Evolutionary conservation across 345 rosid genomes (phyloP).

Genomic region (Dipteronia dyeriana): DNA sequence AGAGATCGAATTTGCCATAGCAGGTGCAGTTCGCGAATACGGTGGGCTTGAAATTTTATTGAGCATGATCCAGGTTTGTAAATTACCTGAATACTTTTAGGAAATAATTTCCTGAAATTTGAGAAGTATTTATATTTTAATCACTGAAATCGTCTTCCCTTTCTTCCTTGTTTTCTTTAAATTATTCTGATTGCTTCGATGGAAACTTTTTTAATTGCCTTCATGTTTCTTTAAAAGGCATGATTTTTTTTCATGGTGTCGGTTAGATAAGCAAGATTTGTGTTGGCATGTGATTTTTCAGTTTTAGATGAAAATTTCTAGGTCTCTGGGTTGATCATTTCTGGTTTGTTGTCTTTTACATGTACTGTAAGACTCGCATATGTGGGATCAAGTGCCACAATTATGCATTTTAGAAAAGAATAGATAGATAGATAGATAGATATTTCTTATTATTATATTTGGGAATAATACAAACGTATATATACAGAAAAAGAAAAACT

Average conservation of each 20-base stretch:
- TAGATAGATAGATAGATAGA: too few relatives aligned
- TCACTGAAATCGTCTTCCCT: background rate
- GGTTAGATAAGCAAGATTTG: background rate
- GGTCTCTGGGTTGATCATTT: background rate
- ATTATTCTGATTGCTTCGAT: background rate
- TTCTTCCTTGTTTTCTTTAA: background rate
- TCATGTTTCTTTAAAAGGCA: background rate
- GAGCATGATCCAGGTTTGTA: conserved; percentile 83
- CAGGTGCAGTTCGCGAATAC: conserved; percentile 93
- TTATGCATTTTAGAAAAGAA: background rate
- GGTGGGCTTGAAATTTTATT: conserved; percentile 91
- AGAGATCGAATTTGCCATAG: conserved; percentile 96
- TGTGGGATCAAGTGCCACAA: background rate
- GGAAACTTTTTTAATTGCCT: background rate
- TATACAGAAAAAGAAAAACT: too few relatives aligned
- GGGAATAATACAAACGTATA: too few relatives aligned
- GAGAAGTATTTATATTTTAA: background rate
- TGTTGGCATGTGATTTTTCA: background rate
- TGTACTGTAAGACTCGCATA: background rate
- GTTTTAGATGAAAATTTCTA: too few relatives aligned
- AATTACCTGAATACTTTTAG: background rate
- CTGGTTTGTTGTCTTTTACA: too few relatives aligned
- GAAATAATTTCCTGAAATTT: background rate
- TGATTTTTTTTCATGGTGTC: background rate
- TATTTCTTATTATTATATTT: too few relatives aligned